Evolutionary conservation across 2,329 filamentous ascomycete species (phyloP), one percentile per base, ranked within the genome.

Genomic region (Pleoardoris graminearum): DNA sequence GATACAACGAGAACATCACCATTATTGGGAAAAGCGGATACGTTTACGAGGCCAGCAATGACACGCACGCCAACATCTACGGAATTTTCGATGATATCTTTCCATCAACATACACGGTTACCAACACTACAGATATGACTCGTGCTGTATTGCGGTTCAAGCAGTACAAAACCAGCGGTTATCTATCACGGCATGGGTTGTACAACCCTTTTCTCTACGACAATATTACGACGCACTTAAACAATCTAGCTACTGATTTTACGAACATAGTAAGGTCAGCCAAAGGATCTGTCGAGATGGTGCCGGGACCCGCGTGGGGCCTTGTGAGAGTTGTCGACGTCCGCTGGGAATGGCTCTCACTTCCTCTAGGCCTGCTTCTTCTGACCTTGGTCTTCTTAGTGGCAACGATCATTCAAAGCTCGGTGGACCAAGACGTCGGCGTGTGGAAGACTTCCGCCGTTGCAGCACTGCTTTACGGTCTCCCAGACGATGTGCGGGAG

Each of bases 81-180:
- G 16, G 22, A 6, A 25, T 57, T 14, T 59, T 59, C 35, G 51
- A 57, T n/a, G 51, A 54, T n/a, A 37, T 57, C 14, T 43, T 57
- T 25, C 49, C 54, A 4, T 51, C 50, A 3, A 39, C 27, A 4
- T 47, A 47, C 42, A 52, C 50, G 11, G 14, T 45, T n/a, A 30
- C 29, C 16, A 50, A 48, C 30, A 23, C 29, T 11, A 46, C 43
- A 7, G 29, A 35, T 16, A 36, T 35, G 43, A 14, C 29, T 16
- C 4, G 8, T 1, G 43, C 43, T 14, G 10, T 25, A 8, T 25
- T 25, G 17, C 21, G 38, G 16, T 42, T 27, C 23, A 5, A 29
- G 23, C 38, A 42, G 38, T 42, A 42, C 22, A 25, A 16, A 14
- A 39, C 35, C 25, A 38, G 3, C 45, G n/a, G 4, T n/a, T 14